phyloP scores from a whole-genome alignment of 768 basidiomycete genomes.

The Boletales sp. region DNA sequence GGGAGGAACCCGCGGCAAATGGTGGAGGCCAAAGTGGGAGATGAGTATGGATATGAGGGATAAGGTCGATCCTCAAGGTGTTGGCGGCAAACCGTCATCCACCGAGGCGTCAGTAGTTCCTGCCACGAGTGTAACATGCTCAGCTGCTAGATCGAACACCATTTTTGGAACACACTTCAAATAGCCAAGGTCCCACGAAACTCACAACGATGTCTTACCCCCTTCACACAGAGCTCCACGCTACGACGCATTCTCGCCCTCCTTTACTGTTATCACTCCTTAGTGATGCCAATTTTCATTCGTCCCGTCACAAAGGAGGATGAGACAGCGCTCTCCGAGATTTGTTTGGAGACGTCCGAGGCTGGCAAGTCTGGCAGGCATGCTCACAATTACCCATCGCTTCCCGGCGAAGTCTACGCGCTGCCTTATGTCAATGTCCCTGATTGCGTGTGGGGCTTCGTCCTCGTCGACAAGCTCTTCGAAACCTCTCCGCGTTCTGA shows the following conservation, averaged over 20 bases:
- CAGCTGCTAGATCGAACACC: constrained; percentile 3
- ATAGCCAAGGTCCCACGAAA: background rate
- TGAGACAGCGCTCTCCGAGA: constrained; percentile 53
- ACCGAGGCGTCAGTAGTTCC: background rate
- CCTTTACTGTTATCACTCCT: background rate
- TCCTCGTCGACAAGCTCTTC: constrained; percentile 50
- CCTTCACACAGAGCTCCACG: background rate
- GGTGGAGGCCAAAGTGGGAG: constrained; percentile 22
- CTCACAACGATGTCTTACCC: background rate
- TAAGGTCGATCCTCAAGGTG: too few relatives aligned
- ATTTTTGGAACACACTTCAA: background rate
- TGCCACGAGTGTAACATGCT: constrained; percentile 6
- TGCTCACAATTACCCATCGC: constrained; percentile 57
- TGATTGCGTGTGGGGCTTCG: constrained; percentile 66
- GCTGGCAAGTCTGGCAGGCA: constrained; percentile 64
- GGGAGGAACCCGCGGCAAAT: constrained; percentile 23
- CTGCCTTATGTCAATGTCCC: constrained; percentile 70
- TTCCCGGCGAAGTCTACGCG: constrained; percentile 70
- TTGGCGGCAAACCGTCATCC: too few relatives aligned
- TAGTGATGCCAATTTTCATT: constrained; percentile 40
- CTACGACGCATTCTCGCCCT: background rate
- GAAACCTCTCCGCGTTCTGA: constrained; percentile 26
- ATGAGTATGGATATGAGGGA: constrained; percentile 6
- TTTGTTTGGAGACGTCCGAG: constrained; percentile 73
- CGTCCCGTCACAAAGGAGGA: constrained; percentile 57